Evolutionary conservation across 805 yeast species (phyloP).

Genomic region (Wickerhamomyces queroliae): DNA sequence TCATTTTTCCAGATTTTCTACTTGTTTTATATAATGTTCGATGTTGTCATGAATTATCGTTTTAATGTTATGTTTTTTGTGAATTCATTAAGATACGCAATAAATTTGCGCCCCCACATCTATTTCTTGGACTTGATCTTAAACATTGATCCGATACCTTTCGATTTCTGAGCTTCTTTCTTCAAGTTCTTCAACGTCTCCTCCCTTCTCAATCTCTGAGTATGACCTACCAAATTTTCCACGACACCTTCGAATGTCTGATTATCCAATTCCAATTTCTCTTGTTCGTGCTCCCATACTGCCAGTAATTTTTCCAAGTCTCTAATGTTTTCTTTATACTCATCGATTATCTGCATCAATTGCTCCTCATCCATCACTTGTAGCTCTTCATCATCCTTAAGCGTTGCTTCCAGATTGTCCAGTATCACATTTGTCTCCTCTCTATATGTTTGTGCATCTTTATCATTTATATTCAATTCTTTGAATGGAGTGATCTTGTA

Average conservation of each 20-base stretch:
- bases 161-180: constrained; percentile 22
- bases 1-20: no score
- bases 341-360: constrained; percentile 30
- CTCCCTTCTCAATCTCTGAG: constrained; percentile 67
- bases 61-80: not conserved
- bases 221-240: constrained; percentile 84
- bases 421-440: constrained; percentile 17
- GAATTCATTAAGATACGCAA: not conserved
- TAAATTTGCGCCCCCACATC: not conserved
- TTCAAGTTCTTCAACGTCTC: constrained; percentile 31
- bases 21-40: no score
- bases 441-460: constrained; percentile 20
- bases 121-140: constrained; percentile 2
- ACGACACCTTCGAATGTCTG: constrained; percentile 80
- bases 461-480: constrained; percentile 27
- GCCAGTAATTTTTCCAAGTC: constrained; percentile 33
- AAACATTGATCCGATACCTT: constrained; percentile 5
- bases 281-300: constrained; percentile 47
- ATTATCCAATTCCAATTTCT: constrained; percentile 55
- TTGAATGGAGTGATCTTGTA: constrained; percentile 21
- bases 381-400: constrained; percentile 13
- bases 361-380: constrained; percentile 27
- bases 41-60: no score
- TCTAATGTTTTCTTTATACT: constrained; percentile 28
- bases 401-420: constrained; percentile 9